Conservation (phyloP, 2,329 filamentous ascomycete species). For the Fusarium tupiense region DNA sequence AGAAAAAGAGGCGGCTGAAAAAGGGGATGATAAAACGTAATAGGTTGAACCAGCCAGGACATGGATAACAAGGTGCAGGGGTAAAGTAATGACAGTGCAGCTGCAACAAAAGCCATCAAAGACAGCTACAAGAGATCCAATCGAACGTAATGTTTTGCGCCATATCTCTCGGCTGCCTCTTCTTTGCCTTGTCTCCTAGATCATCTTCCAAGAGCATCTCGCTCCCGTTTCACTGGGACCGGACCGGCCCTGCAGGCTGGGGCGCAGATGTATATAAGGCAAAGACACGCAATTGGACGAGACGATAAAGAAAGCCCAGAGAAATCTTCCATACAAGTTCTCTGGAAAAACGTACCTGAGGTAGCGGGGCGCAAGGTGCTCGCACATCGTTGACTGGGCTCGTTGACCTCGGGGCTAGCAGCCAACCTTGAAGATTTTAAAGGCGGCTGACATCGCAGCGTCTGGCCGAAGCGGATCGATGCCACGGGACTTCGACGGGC, state of each 20-base stretch:
- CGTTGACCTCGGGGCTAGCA: constrained; percentile 1
- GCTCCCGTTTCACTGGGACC: constrained; percentile 34
- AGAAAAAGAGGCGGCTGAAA: constrained; percentile 6
- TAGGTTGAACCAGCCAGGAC: constrained; percentile 5
- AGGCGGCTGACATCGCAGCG: constrained; percentile 25
- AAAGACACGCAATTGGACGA: constrained; percentile 19
- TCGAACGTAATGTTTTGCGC: constrained; percentile 24
- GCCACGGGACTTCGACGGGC: constrained; percentile 34
- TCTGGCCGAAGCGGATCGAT: constrained; percentile 26
- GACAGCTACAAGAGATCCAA: constrained; percentile 33
- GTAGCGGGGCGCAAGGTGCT: constrained; percentile 29
- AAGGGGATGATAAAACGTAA: constrained; percentile 10
- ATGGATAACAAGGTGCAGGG: constrained; percentile 13
- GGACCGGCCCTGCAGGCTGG: constrained; percentile 40
- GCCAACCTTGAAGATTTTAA: constrained; percentile 11
- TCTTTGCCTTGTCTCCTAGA: neutral
- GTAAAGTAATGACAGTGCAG: constrained; percentile 3
- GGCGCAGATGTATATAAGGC: constrained; percentile 3
- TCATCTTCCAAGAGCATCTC: constrained; percentile 20
- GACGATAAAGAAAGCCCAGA: constrained; percentile 6
- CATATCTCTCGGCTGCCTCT: constrained; percentile 20
- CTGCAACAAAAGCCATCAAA: constrained; percentile 5
- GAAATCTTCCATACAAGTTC: constrained; percentile 26
- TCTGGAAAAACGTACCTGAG: constrained; percentile 37
- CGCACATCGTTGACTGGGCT: constrained; percentile 25